Base-by-base conservation (phyloP, 2,329 filamentous ascomycete species). In the Neoscytalidium dimidiatum region DNA sequence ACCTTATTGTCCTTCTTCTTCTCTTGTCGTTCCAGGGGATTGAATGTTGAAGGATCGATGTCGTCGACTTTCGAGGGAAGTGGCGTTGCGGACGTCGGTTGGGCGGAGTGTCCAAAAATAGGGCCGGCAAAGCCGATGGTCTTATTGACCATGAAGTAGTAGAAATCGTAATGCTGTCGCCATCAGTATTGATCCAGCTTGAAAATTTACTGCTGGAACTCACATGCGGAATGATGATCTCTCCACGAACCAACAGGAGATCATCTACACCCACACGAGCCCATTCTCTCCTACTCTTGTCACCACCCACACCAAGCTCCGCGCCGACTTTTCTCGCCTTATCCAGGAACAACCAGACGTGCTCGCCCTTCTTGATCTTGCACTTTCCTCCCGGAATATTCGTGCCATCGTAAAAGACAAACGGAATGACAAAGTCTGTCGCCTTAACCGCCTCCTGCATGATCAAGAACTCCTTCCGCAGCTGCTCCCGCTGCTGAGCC, bases 391-490 rank as follows among this genome's bases (percentile, higher is more conserved):
- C 92, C 0, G 94, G 91, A 11, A 91, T 90, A 75, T 96, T 94
- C 23, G 92, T 92, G 17, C 95, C 95, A 70, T 98, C 94, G 79
- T 97, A 98, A 75, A 98, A 98, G 3, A 98, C 92, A 77, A 98
- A 99, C 0, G 95, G 95, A 33, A 99, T 90, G 17, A 91, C 85
- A 63, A 99, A 91, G 73, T 97, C 94, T 8, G 93, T 94, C 21
- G 88, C 87, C 79, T 96, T 97, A 69, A 98, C 91, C 0, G 89
- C 87, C 67, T 96, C 92, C 75, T 97, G 95, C 66, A 94, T 85
- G 9, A 82, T 82, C 51, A 96, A 76, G 71, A 97, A 99, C 73
- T 98, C 90, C 67, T 90, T 91, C 9, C 91, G 85, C 57, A 94
- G 80, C 14, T 85, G 79, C 71, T 95, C 92, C 68, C 91, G 85